Evolutionary conservation across 352 stramenopile genomes (phyloP).

Genomic region (Thraustochytrium striatum): DNA sequence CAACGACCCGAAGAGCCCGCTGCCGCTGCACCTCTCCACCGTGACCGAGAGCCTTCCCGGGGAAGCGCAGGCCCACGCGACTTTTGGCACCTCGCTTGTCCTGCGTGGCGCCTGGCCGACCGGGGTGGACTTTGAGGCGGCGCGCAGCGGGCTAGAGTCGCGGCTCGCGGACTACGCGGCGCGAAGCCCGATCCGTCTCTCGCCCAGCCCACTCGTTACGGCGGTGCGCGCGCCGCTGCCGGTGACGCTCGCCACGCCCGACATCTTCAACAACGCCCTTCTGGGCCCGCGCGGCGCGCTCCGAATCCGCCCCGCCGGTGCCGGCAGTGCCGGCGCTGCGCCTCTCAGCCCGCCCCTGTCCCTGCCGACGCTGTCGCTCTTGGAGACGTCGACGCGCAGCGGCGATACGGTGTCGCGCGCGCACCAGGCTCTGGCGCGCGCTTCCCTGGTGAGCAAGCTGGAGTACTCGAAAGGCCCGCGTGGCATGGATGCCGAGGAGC

Average conservation of each 20-base stretch:
- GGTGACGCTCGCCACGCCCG: conserved; percentile 5
- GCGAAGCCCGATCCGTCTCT: neutral
- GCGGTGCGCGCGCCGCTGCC: neutral
- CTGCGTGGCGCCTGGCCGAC: neutral
- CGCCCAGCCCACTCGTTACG: neutral
- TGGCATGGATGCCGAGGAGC: conserved; percentile 10
- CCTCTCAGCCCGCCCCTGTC: neutral
- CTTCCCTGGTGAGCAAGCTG: neutral
- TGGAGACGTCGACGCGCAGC: conserved; percentile 15
- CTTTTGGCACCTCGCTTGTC: neutral
- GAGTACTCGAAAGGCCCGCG: conserved; percentile 15
- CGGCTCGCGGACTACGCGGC: neutral
- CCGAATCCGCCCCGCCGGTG: neutral
- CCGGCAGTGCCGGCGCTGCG: too few relatives aligned
- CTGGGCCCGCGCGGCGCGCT: neutral
- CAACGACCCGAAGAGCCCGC: neutral
- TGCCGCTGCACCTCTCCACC: conserved; percentile 14
- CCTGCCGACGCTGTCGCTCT: neutral
- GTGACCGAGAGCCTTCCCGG: neutral
- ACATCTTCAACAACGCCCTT: conserved; percentile 19
- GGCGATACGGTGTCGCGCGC: neutral
- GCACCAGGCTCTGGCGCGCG: neutral
- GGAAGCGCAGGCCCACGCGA: neutral
- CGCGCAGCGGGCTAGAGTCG: neutral
- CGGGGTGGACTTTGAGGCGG: neutral